Base-by-base conservation (phyloP, 2,329 filamentous ascomycete species). In the Lachnellula arida region DNA sequence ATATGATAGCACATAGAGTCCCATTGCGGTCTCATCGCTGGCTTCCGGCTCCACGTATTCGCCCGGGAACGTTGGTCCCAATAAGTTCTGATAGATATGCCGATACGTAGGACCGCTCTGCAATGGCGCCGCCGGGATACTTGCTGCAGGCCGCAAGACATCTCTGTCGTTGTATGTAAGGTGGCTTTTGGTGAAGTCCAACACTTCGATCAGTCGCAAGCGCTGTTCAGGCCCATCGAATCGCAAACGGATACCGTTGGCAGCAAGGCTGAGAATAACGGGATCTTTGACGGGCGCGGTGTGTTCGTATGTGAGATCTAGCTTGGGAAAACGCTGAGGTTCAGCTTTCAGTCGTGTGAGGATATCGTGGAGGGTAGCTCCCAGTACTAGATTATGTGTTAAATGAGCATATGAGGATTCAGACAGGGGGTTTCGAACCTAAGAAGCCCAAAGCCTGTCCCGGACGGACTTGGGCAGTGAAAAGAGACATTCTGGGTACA, bases 221-320 rank as follows among this genome's bases (percentile, higher is more conserved):
- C 93, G 85, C 73, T 99, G 94, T 67, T 97, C 92, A 4, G 89
- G 86, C 0, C 92, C 94, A 69, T 99, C 94, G 69, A 99, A 99
- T 43, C 90, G 90, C 52, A 99, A 76, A 12, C 93, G 88, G 32
- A 99, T 73, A 28, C 94, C 94, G 73, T 97, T 99, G 3, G 84
- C 81, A 1, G 92, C 89, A 4, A 99, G 81, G 17, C 79, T 80
- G 54, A 97, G 74, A 44, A 89, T 77, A 17, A 97, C 81, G 0
- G 91, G 89, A 28, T 89, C 82, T 34, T 78, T 79, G 35, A 97
- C 80, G 3, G 94, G 93, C 12, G 84, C 76, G 15, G 82, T 76
- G n/a, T 85, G 80, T 28, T 91, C 91, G 73, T 94, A 95, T 46
- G 86, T 80, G 35, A 97, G 77, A 65, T 97, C 87, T 70, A 97